Conservation (phyloP, 73 alveolate species). For the Paramecium pentaurelia region DNA sequence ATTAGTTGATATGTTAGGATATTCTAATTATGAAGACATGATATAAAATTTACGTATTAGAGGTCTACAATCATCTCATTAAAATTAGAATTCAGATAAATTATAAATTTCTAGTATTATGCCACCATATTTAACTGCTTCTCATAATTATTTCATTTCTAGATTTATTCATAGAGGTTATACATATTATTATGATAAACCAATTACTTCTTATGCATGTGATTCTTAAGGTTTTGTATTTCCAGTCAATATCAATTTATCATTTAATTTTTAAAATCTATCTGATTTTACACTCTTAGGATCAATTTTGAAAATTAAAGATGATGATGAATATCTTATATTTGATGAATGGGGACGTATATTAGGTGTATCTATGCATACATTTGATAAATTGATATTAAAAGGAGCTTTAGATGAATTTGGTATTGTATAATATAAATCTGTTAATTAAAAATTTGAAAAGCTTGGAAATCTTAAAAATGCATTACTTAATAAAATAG, state of each 20-base stretch:
- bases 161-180: constrained; percentile 13
- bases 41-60: not conserved
- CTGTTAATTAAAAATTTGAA: not conserved
- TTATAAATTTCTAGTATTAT: not conserved
- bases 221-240: constrained; percentile 38
- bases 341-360: constrained; percentile 44
- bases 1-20: not conserved
- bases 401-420: constrained; percentile 42
- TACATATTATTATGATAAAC: not conserved
- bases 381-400: not conserved
- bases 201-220: not conserved
- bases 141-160: not conserved
- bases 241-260: not conserved
- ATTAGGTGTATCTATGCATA: not conserved
- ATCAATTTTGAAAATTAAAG: not conserved
- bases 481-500: not conserved
- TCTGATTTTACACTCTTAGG: constrained; percentile 17
- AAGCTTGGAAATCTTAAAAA: not conserved
- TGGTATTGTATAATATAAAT: not conserved
- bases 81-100: not conserved
- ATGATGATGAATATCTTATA: not conserved
- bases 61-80: not conserved
- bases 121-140: constrained; percentile 36
- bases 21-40: constrained; percentile 31
- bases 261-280: not conserved